Evolutionary conservation across 164 flowering plant species (phyloP).

Genomic region (Tetrastigma voinierianum): DNA sequence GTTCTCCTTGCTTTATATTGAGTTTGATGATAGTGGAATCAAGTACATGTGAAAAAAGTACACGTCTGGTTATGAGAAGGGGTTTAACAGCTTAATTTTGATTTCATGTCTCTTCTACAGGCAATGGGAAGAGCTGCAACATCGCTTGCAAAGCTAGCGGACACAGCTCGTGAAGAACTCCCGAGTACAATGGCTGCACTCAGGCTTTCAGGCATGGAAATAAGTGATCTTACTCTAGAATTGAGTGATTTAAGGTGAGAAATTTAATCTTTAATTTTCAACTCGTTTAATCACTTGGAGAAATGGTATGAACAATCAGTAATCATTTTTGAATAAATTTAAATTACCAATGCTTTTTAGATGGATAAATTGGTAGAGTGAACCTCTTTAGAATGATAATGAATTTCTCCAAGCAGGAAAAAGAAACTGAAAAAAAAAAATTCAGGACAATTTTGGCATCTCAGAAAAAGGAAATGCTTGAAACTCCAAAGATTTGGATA

Average conservation of each 20-base stretch:
- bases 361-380: background rate
- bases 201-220: constrained; percentile 91
- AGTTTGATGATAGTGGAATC: too few species aligned
- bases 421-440: too few species aligned
- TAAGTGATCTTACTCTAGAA: constrained; percentile 91
- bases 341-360: background rate
- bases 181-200: constrained; percentile 95
- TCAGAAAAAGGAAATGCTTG: too few species aligned
- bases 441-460: too few species aligned
- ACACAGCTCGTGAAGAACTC: constrained; percentile 85
- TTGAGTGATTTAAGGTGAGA: constrained; percentile 83
- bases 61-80: background rate
- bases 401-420: background rate
- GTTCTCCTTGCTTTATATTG: too few species aligned
- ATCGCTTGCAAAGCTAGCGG: constrained; percentile 85
- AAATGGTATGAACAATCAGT: background rate
- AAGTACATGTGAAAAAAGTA: too few species aligned
- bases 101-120: constrained; percentile 30
- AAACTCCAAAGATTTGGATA: too few species aligned
- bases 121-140: constrained; percentile 89
- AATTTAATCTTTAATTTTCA: background rate
- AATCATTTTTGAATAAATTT: background rate
- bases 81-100: constrained; percentile 6
- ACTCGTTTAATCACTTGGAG: background rate
- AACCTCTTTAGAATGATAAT: background rate